Evolutionary conservation across 192 early-diverging fungal genomes (phyloP).

Genomic region (Mortierella hygrophila): DNA sequence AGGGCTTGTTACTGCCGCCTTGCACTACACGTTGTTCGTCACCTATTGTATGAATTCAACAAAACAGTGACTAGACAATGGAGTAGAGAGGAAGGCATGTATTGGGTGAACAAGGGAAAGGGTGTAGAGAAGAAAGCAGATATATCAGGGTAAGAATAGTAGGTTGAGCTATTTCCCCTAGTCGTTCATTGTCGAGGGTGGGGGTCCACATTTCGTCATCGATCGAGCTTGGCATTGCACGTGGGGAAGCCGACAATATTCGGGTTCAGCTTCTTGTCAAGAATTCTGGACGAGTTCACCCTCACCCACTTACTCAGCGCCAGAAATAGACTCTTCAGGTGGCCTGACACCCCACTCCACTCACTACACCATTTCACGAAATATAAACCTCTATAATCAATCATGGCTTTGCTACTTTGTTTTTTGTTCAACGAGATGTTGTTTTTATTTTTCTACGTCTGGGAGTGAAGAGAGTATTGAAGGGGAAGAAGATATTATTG

Average conservation of each 20-base stretch:
- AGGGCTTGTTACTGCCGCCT: not conserved
- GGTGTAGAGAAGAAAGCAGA: no score
- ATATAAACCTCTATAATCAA: not conserved
- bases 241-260: not conserved
- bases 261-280: not conserved
- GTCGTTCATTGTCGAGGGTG: no score
- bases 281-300: not conserved
- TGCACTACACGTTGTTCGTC: not conserved
- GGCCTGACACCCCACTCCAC: not conserved
- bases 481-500: conserved; percentile 25
- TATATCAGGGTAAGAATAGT: no score
- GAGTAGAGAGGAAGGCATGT: no score
- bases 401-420: not conserved
- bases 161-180: no score
- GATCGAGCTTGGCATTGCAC: not conserved
- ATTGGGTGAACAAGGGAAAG: no score
- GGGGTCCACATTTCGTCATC: not conserved
- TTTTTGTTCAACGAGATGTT: conserved; percentile 1
- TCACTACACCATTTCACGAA: not conserved
- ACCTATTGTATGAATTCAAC: not conserved
- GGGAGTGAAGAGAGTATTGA: not conserved
- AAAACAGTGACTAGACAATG: not conserved
- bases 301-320: not conserved
- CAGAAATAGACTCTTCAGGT: not conserved
- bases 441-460: conserved; percentile 8